These are phyloP conservation scores for Lolium perenne DNA, from an alignment of 176 grass and related monocot genomes.

Conservation along the genomic window DNA sequence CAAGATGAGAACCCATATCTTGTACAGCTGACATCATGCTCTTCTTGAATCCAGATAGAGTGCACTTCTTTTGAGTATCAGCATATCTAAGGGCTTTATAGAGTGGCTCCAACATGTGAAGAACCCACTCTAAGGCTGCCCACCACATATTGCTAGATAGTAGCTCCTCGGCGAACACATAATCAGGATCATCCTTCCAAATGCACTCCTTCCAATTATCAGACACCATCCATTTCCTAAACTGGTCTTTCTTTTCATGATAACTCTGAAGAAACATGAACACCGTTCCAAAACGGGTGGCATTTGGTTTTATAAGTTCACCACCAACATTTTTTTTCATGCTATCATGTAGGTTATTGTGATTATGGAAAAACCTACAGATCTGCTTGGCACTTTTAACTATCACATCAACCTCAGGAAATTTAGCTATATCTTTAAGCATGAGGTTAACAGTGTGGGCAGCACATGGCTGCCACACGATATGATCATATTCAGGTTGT, in stretches of 20 bases:
- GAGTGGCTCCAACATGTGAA: background rate
- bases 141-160: background rate
- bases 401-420: too few species aligned
- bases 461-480: too few species aligned
- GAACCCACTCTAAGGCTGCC: background rate
- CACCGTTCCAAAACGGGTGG: background rate
- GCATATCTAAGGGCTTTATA: background rate
- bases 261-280: background rate
- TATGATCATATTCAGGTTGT: too few species aligned
- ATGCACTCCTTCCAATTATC: too few species aligned
- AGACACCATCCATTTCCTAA: too few species aligned
- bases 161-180: background rate
- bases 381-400: background rate
- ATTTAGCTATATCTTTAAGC: too few species aligned
- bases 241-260: too few species aligned
- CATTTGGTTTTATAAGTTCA: background rate
- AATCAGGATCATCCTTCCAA: background rate
- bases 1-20: background rate
- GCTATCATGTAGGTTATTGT: background rate
- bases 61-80: too few species aligned
- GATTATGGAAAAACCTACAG: background rate
- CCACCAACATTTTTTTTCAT: background rate
- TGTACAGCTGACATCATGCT: background rate
- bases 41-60: background rate
- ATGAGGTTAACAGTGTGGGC: too few species aligned